A percentile compares a stretch with the other conserved stretches of the same genome.
These are phyloP conservation scores for Arthrocladium fulminans DNA, from an alignment of 2,329 filamentous ascomycete species.

Conservation along the genomic window DNA sequence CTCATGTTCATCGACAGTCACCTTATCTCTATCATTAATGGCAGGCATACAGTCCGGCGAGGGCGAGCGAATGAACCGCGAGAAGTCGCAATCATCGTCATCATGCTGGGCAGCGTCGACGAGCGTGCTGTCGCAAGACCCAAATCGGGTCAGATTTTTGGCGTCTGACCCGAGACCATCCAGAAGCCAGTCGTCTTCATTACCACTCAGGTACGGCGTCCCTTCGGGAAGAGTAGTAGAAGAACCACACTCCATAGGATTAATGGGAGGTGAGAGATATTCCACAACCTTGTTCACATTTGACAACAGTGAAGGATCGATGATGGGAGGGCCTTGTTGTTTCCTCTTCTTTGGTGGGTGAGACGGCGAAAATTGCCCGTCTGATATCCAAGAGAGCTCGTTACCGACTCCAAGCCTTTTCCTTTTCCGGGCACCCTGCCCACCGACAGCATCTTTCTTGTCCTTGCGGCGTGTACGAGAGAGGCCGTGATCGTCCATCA, in stretches of 20 bases:
- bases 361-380: neutral
- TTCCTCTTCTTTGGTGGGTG: neutral
- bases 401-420: neutral
- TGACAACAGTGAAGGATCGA: neutral
- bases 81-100: neutral
- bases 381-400: neutral
- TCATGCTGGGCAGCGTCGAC: too few relatives aligned
- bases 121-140: too few relatives aligned
- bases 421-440: neutral
- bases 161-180: too few relatives aligned
- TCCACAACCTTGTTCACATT: neutral
- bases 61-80: neutral
- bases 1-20: too few relatives aligned
- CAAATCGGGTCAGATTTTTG: too few relatives aligned
- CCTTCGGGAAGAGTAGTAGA: neutral
- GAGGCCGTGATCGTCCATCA: constrained; percentile 8
- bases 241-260: neutral
- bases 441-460: neutral
- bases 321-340: neutral
- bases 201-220: too few relatives aligned
- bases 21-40: too few relatives aligned
- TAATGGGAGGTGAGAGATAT: neutral
- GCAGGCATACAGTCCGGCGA: neutral
- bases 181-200: too few relatives aligned
- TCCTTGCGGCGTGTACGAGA: constrained; percentile 2